Percentiles rank a stretch among this genome's conserved stretches.
Conservation (phyloP, 164 flowering plant species). For the Dillenia turbinata region DNA sequence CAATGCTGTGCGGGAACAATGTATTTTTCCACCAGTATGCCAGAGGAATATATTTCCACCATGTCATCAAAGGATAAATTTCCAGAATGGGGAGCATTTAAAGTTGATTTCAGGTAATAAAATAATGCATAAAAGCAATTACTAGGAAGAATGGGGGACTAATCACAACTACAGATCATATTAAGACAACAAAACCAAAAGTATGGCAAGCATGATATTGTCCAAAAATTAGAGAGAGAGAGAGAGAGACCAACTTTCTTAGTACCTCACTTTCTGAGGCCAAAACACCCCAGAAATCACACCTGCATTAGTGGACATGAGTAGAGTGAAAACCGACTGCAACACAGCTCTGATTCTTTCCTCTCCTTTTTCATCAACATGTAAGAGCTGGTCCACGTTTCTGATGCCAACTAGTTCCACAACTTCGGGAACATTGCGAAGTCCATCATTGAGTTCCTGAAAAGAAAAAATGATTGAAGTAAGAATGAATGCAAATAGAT, state of each 20-base stretch:
- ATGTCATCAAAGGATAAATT: no score
- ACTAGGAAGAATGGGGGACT: no score
- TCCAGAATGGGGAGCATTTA: no score
- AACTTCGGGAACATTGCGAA: slow-evolving; percentile 72
- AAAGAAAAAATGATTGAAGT: background rate
- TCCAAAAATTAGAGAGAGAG: background rate
- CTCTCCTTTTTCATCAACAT: slow-evolving; percentile 30
- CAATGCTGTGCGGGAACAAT: no score
- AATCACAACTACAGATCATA: no score
- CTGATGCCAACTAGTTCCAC: slow-evolving; percentile 64
- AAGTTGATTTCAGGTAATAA: no score
- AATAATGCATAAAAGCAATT: no score
- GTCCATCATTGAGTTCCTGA: slow-evolving; percentile 72
- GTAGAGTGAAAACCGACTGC: slow-evolving; percentile 50
- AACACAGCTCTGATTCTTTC: slow-evolving; percentile 48
- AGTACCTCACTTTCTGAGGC: slow-evolving; percentile 47
- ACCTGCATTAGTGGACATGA: slow-evolving; percentile 71
- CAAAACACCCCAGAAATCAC: slow-evolving; percentile 51
- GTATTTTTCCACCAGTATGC: no score
- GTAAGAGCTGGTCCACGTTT: slow-evolving; percentile 35
- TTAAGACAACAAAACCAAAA: background rate
- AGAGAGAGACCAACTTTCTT: background rate
- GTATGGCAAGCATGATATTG: background rate
- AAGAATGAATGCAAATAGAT: no score
- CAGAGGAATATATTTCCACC: no score